These are phyloP conservation scores for Nitzschia putrida DNA, from an alignment of 108 stramenopile species.

Conservation along the genomic window DNA sequence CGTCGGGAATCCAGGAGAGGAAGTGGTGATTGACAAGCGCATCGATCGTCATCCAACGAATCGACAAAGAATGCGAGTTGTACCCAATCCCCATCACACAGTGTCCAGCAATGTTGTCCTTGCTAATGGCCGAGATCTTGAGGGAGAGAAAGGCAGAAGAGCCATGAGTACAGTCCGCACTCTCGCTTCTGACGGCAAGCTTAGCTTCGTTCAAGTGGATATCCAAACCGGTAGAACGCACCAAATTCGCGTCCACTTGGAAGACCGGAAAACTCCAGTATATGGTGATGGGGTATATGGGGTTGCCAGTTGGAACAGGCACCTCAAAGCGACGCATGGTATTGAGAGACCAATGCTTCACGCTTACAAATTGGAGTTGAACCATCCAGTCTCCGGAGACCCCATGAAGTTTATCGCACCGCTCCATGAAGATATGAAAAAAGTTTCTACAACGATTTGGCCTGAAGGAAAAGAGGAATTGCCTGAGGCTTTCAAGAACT, in stretches of 20 bases:
- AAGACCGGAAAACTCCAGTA: constrained; percentile 93
- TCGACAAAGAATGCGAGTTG: constrained; percentile 93
- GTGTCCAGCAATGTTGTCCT: constrained; percentile 33
- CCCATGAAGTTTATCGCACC: constrained; percentile 79
- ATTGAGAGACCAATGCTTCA: constrained; percentile 89
- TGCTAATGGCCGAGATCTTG: constrained; percentile 29
- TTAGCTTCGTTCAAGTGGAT: constrained; percentile 79
- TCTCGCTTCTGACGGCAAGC: constrained; percentile 87
- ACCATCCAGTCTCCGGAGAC: constrained; percentile 89
- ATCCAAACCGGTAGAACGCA: constrained; percentile 96
- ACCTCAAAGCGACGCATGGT: constrained; percentile 64
- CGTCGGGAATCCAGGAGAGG: constrained; percentile 84
- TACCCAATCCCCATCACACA: constrained; percentile 67
- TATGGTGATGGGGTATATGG: constrained; percentile 96
- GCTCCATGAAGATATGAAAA: constrained; percentile 81
- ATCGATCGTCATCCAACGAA: constrained; percentile 92
- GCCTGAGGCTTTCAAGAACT: constrained; percentile 35
- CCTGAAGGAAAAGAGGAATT: constrained; percentile 50
- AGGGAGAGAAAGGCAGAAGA: constrained; percentile 60
- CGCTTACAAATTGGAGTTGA: constrained; percentile 79
- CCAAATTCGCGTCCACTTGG: constrained; percentile 89
- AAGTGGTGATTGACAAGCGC: constrained; percentile 86
- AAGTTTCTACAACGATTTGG: constrained; percentile 69
- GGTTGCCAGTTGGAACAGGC: constrained; percentile 87
- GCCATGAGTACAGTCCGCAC: constrained; percentile 72